Evolutionary conservation across 108 stramenopile species (phyloP), one percentile per base, ranked within the genome.

Genomic region (Cyclotella baltica): DNA sequence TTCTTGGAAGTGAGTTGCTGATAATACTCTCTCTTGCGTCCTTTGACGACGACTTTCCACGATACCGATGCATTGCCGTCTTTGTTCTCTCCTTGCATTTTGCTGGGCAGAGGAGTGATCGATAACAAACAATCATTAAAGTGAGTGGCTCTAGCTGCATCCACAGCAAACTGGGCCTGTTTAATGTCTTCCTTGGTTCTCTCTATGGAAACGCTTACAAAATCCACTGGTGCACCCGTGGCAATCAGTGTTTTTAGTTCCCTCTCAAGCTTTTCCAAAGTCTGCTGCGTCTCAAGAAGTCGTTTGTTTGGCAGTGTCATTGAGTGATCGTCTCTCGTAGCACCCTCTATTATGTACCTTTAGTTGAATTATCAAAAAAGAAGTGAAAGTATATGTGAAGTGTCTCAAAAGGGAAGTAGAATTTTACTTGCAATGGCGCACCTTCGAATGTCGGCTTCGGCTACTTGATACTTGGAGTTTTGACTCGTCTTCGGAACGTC

Each of bases 1-100:
- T 78, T 71, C 23, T 64, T 70, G 11, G 31, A 30, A 22, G 71
- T 78, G 22, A 78, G 77, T 11, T 64, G n/a, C 2, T 59, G 62
- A 29, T 78, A 78, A 34, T 71, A 57, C 20, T 71, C 70, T 23
- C 61, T 68, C 1, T 77, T 33, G 9, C n/a, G 46, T 20, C 59
- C 61, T 37, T n/a, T 37, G 8, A 64, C 62, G 30, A 6, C 18
- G 22, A 63, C 27, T 3, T 47, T 34, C 75, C 61, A 63, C 28
- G 28, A 34, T 47, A 15, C n/a, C n/a, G n/a, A n/a, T n/a, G n/a
- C n/a, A n/a, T n/a, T 23, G 0, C 33, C 52, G 52, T 15, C 4
- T 1, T 27, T 20, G 4, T 40, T 51, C 15, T 16, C 18, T 2
- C 10, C 20, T 0, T 40, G 38, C 13, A 5, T 23, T 28, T 48